A percentile compares a stretch with the other conserved stretches of the same genome.
These are phyloP conservation scores for Batkoa obscura DNA, from an alignment of 371 early-diverging fungal genomes.

Conservation along the genomic window DNA sequence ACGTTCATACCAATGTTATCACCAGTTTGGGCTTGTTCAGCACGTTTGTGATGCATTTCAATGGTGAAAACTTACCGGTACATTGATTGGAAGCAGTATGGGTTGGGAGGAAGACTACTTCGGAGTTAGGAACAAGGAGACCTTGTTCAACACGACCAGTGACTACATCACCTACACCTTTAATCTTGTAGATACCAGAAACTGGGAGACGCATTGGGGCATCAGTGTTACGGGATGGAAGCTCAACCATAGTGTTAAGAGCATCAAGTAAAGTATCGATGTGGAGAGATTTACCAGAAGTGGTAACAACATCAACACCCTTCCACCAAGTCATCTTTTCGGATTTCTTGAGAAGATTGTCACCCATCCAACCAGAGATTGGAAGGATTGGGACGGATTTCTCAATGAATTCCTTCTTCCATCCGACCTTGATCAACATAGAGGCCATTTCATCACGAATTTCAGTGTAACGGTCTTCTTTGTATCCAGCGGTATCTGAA, in stretches of 20 bases:
- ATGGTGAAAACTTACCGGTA: constrained; percentile 94
- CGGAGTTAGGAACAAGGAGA: not conserved
- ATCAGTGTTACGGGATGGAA: constrained; percentile 4
- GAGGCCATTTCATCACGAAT: constrained; percentile 1
- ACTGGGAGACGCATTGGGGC: constrained; percentile 5
- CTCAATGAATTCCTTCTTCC: constrained; percentile 6
- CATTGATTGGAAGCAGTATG: constrained; percentile 3
- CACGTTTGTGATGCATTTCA: constrained; percentile 95
- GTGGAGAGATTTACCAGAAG: not conserved
- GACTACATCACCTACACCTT: constrained; percentile 5
- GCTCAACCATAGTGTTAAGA: not conserved
- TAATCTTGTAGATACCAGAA: constrained; percentile 7
- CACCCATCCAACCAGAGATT: constrained; percentile 76
- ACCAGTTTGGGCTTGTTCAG: constrained; percentile 83
- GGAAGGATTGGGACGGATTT: not conserved
- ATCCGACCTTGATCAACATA: constrained; percentile 2
- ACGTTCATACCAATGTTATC: constrained; percentile 98
- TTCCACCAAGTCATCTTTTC: constrained; percentile 67
- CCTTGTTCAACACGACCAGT: constrained; percentile 6
- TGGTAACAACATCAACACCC: not conserved
- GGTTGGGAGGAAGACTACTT: constrained; percentile 1
- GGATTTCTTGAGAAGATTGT: constrained; percentile 92
- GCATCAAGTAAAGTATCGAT: not conserved
- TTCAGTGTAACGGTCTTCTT: constrained; percentile 1
- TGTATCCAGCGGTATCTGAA: constrained; percentile 2